These are phyloP conservation scores for Cichorium intybus DNA, from an alignment of 140 eudicot species.

Conservation along the genomic window DNA sequence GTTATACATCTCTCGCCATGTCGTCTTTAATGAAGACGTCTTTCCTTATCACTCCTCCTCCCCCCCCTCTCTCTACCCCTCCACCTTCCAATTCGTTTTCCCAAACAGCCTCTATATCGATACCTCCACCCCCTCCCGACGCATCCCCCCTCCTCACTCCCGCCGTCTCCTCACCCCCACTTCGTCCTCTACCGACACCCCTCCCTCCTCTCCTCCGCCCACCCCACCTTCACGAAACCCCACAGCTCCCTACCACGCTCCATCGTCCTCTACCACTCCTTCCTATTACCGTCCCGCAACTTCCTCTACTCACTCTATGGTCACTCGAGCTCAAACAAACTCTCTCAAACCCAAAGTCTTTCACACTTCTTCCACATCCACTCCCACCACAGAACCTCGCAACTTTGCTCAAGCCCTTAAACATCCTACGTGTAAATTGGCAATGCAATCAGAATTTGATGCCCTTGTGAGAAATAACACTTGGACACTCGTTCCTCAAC, in stretches of 20 bases:
- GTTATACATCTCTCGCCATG: too few relatives aligned
- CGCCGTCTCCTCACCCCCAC: not conserved
- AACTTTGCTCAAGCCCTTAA: not conserved
- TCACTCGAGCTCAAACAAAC: not conserved
- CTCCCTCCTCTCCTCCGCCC: not conserved
- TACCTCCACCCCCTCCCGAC: too few relatives aligned
- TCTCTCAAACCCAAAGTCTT: not conserved
- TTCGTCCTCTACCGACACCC: not conserved
- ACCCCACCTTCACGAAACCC: not conserved
- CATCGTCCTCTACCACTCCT: not conserved
- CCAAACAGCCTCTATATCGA: too few relatives aligned
- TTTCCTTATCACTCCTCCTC: too few relatives aligned
- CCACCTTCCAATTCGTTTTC: too few relatives aligned
- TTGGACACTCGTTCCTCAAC: too few relatives aligned
- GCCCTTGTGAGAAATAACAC: too few relatives aligned
- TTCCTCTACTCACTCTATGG: not conserved
- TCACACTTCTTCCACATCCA: not conserved
- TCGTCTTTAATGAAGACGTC: too few relatives aligned
- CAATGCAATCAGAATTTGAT: not conserved
- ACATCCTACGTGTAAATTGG: not conserved
- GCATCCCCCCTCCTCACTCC: too few relatives aligned
- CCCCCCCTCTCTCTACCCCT: too few relatives aligned
- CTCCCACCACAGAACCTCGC: not conserved
- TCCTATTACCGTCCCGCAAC: not conserved
- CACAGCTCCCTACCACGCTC: too few relatives aligned